phyloP scores from a whole-genome alignment of 148 eudicot species.

The Dianthus caryophyllus region DNA sequence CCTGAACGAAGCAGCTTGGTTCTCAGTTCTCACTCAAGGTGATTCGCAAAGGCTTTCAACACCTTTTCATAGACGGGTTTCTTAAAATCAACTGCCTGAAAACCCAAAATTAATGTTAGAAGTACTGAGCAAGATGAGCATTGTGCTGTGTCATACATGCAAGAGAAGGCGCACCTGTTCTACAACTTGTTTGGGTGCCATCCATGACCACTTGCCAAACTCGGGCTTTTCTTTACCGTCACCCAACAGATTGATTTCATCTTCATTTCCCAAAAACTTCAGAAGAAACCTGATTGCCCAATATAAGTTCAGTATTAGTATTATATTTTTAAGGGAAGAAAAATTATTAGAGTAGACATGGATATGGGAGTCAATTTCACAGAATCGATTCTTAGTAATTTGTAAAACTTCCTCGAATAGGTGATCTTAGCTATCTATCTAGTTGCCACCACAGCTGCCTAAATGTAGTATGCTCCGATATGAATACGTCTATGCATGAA shows the following conservation, averaged over 20 bases:
- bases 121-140: neutral
- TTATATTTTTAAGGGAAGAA: neutral
- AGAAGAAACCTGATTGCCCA: constrained; percentile 63
- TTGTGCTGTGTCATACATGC: neutral
- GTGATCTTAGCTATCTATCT: neutral
- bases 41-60: constrained; percentile 57
- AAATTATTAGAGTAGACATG: neutral
- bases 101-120: neutral
- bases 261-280: constrained; percentile 70
- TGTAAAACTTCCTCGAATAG: neutral
- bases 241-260: constrained; percentile 77
- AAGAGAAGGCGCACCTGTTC: constrained; percentile 42
- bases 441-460: neutral
- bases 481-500: too few relatives aligned
- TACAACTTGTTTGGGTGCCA: constrained; percentile 73
- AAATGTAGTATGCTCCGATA: too few relatives aligned
- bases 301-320: neutral
- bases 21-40: constrained; percentile 47
- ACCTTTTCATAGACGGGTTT: constrained; percentile 80
- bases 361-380: neutral
- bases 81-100: constrained; percentile 89
- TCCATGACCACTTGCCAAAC: constrained; percentile 93
- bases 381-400: neutral
- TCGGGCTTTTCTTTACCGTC: constrained; percentile 93
- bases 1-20: neutral